Base-by-base conservation (phyloP, 441 rosid genomes). In the Euphorbia schlechtendalii region DNA sequence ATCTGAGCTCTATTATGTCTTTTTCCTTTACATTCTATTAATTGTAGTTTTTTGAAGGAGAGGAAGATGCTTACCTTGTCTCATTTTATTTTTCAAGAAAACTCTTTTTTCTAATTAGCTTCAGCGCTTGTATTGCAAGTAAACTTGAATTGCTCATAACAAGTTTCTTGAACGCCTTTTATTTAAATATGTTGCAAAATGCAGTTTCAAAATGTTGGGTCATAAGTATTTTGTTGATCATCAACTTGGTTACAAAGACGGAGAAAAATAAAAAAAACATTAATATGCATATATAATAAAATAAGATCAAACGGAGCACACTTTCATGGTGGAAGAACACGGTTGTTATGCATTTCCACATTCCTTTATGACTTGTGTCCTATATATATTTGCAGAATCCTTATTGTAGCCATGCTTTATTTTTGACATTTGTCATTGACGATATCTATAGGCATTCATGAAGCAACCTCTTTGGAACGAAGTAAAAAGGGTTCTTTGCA, bases 381-480 rank as follows among this genome's bases (percentile, higher is more conserved):
- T 12, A n/a, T 22, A 24, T 53, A 22, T 11, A 53, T 22, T 5
- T 21, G 1, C 14, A 4, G 20, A 32, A 10, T 13, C 55, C 11
- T 63, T 4, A n/a, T 49, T 27, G 41, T 40, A 32, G 24, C 1
- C 21, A 36, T 12, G 45, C 61, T 67, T 48, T 36, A 32, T 54
- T 38, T 46, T 4, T 71, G 27, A 52, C 13, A 27, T 32, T 0
- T 46, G 46, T 15, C 30, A 1, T 32, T 41, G 38, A 2, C 18
- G 27, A 63, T 65, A 68, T 67, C 56, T 78, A 59, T 40, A 88
- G 92, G 99, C 62, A 90, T 90, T 78, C 81, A 77, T 41, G 90
- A 88, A 64, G 96, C 95, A 7, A 85, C 99, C 52, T 74, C 95
- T 72, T 74, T 93, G 76, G 96, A 84, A 38, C 87, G 81, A 52